phyloP scores from a whole-genome alignment of 345 rosid species.

The Rhodamnia argentea region DNA sequence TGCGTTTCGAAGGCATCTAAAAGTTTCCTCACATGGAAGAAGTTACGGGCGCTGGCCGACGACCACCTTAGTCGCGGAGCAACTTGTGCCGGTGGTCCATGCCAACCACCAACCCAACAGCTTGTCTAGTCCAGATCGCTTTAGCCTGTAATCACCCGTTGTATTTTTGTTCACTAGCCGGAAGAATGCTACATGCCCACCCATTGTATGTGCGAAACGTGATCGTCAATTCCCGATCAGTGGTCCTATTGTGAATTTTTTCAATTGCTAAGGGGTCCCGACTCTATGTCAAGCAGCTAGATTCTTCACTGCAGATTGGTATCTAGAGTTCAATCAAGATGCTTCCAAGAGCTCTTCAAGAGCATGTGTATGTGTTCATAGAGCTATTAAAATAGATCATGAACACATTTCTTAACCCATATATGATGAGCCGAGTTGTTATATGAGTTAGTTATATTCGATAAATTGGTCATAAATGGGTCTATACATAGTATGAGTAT shows the following conservation, averaged over 20 bases:
- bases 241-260: background rate
- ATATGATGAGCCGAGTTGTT: no score
- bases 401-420: no score
- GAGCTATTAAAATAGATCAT: no score
- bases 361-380: background rate
- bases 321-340: background rate
- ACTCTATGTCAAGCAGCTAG: background rate
- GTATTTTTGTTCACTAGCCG: background rate
- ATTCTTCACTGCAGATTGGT: background rate
- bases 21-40: background rate
- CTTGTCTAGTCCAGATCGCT: background rate
- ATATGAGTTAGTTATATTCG: no score
- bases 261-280: background rate
- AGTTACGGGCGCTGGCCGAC: accelerated
- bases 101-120: background rate
- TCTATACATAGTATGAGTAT: no score
- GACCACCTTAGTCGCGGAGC: background rate
- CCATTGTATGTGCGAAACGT: background rate
- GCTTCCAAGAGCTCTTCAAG: background rate
- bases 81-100: background rate
- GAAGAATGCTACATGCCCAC: background rate
- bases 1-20: background rate
- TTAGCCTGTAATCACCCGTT: background rate
- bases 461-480: no score
- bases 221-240: background rate